Percentiles rank a stretch among this genome's conserved stretches.
Evolutionary conservation across 139 green algal genomes (phyloP).

Genomic region (Eudorina sp.): DNA sequence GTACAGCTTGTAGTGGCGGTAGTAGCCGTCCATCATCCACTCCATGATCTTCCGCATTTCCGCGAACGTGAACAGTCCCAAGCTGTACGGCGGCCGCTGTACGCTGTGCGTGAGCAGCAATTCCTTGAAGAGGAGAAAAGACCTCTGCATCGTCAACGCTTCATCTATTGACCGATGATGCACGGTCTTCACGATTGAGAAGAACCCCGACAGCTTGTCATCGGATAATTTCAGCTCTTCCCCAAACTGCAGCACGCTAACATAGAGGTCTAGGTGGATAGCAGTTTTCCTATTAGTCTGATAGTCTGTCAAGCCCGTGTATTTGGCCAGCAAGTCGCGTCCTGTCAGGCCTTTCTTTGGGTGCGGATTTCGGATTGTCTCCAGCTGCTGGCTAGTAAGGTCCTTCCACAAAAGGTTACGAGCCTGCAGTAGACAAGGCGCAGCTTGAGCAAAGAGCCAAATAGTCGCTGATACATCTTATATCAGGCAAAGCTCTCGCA

Average conservation of each 20-base stretch:
- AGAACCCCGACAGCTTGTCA: slow-evolving; percentile 72
- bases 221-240: slow-evolving; percentile 56
- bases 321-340: slow-evolving; percentile 56
- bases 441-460: background rate
- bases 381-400: slow-evolving; percentile 53
- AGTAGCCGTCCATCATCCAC: slow-evolving; percentile 79
- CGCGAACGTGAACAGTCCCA: slow-evolving; percentile 71
- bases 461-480: background rate
- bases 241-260: slow-evolving; percentile 55
- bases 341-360: slow-evolving; percentile 53
- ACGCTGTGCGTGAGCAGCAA: slow-evolving; percentile 72
- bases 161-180: slow-evolving; percentile 52
- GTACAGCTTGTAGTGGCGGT: slow-evolving; percentile 84
- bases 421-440: slow-evolving; percentile 15
- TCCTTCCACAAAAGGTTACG: slow-evolving; percentile 59
- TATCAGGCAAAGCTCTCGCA: background rate
- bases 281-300: slow-evolving; percentile 32
- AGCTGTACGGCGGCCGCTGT: slow-evolving; percentile 78
- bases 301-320: slow-evolving; percentile 40
- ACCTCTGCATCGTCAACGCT: slow-evolving; percentile 66
- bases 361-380: slow-evolving; percentile 50
- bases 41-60: slow-evolving; percentile 70
- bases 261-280: slow-evolving; percentile 61
- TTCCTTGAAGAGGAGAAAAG: slow-evolving; percentile 63
- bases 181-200: slow-evolving; percentile 73